phyloP scores from a whole-genome alignment of 2,329 filamentous ascomycete genomes.

The Aschersonia sp. region DNA sequence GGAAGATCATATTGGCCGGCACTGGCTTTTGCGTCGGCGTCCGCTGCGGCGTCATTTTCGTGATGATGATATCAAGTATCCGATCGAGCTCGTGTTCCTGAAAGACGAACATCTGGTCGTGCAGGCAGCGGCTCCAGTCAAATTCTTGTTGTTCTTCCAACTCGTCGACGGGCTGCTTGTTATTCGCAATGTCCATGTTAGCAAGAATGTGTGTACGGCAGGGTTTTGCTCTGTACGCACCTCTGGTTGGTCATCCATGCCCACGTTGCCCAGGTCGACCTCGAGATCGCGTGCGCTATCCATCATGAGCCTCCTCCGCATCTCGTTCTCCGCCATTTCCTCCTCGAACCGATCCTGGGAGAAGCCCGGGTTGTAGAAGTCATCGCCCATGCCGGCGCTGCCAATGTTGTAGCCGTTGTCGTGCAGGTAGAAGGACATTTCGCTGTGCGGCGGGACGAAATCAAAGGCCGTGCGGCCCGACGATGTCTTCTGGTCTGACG shows the following conservation, averaged over 20 bases:
- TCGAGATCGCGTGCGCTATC: conserved; percentile 95
- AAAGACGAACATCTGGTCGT: conserved; percentile 99
- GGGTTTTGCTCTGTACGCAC: conserved; percentile 27
- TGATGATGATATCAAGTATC: conserved; percentile 92
- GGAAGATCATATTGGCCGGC: conserved; percentile 90
- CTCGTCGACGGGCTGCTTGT: conserved; percentile 44
- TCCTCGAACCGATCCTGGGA: conserved; percentile 92
- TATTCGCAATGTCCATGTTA: no score
- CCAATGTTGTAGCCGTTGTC: conserved; percentile 88
- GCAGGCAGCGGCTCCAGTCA: conserved; percentile 84
- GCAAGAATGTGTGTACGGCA: neutral
- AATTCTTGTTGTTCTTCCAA: conserved; percentile 88
- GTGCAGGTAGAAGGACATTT: conserved; percentile 90
- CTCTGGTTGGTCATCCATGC: conserved; percentile 90
- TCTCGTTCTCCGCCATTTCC: conserved; percentile 90
- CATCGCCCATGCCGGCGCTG: conserved; percentile 63
- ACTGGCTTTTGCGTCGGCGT: conserved; percentile 96
- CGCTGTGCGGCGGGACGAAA: conserved; percentile 88
- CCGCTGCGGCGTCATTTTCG: conserved; percentile 92
- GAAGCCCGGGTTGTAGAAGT: conserved; percentile 89
- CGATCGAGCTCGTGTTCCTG: conserved; percentile 85
- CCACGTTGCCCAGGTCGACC: conserved; percentile 88
- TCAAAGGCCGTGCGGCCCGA: conserved; percentile 90
- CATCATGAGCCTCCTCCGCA: conserved; percentile 97
- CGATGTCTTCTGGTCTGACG: conserved; percentile 89